These are phyloP conservation scores for Fraxinus platypoda DNA, from an alignment of 305 asterid species.

Conservation along the genomic window DNA sequence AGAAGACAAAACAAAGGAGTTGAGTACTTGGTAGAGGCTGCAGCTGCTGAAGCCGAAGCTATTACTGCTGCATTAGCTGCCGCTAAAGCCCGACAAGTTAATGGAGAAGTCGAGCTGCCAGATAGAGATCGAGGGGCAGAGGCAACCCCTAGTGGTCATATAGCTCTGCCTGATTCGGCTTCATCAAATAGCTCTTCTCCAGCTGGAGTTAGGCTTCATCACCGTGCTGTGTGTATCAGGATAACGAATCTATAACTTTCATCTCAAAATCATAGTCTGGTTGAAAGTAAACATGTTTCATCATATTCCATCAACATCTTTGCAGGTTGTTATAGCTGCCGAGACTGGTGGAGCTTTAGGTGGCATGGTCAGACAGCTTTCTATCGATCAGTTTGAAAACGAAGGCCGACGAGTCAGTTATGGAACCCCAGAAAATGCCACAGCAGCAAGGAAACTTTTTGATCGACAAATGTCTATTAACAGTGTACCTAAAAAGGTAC, in stretches of 20 bases:
- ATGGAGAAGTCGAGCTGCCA: slow-evolving; percentile 86
- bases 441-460: slow-evolving; percentile 93
- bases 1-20: slow-evolving; percentile 89
- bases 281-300: slow-evolving; percentile 14
- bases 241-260: slow-evolving; percentile 21
- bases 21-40: slow-evolving; percentile 94
- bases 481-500: slow-evolving; percentile 94
- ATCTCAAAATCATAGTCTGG: background rate
- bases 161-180: slow-evolving; percentile 67
- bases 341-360: slow-evolving; percentile 99
- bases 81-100: slow-evolving; percentile 93
- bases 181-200: slow-evolving; percentile 61
- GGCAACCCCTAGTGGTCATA: slow-evolving; percentile 94
- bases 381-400: slow-evolving; percentile 96
- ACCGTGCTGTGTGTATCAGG: slow-evolving; percentile 80
- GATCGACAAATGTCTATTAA: slow-evolving; percentile 96
- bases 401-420: slow-evolving; percentile 99
- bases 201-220: slow-evolving; percentile 97
- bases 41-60: slow-evolving; percentile 99
- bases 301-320: slow-evolving; percentile 25
- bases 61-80: slow-evolving; percentile 92
- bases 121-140: slow-evolving; percentile 98
- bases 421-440: slow-evolving; percentile 97
- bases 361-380: slow-evolving; percentile 99
- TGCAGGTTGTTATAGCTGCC: slow-evolving; percentile 98